Evolutionary conservation across 768 basidiomycete genomes (phyloP).

Genomic region (Solioccasus polychromus): DNA sequence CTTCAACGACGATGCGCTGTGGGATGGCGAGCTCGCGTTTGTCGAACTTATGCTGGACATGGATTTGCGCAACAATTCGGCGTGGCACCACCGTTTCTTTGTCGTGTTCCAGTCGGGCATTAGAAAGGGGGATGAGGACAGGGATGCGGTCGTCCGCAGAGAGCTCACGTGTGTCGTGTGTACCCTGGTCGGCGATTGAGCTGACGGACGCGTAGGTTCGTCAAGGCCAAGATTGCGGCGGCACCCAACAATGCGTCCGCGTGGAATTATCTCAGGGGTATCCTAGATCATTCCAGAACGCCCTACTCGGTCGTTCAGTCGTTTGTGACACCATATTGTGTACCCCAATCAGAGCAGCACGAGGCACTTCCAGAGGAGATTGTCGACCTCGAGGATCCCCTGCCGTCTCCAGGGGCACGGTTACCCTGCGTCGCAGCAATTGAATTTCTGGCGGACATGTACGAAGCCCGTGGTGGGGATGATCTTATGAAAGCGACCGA

Average conservation of each 20-base stretch:
- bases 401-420: slow-evolving; percentile 59
- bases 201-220: slow-evolving; percentile 63
- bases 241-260: slow-evolving; percentile 93
- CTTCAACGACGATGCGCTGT: slow-evolving; percentile 72
- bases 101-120: slow-evolving; percentile 72
- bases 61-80: slow-evolving; percentile 94
- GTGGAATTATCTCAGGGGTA: slow-evolving; percentile 94
- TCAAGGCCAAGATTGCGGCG: slow-evolving; percentile 77
- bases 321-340: slow-evolving; percentile 68
- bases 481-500: slow-evolving; percentile 45
- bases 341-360: slow-evolving; percentile 28
- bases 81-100: slow-evolving; percentile 96
- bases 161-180: slow-evolving; percentile 69
- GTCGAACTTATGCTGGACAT: slow-evolving; percentile 63
- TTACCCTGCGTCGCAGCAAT: slow-evolving; percentile 78
- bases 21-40: slow-evolving; percentile 74
- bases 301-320: slow-evolving; percentile 53
- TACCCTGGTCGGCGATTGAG: background rate
- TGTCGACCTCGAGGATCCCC: slow-evolving; percentile 71
- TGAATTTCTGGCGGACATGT: slow-evolving; percentile 81
- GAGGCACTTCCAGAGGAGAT: slow-evolving; percentile 42
- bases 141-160: slow-evolving; percentile 54
- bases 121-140: slow-evolving; percentile 58
- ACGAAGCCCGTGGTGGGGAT: slow-evolving; percentile 55
- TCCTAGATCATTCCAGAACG: slow-evolving; percentile 59